These are phyloP conservation scores for Ascochyta fabae DNA, from an alignment of 2,329 filamentous ascomycete species.

Conservation along the genomic window DNA sequence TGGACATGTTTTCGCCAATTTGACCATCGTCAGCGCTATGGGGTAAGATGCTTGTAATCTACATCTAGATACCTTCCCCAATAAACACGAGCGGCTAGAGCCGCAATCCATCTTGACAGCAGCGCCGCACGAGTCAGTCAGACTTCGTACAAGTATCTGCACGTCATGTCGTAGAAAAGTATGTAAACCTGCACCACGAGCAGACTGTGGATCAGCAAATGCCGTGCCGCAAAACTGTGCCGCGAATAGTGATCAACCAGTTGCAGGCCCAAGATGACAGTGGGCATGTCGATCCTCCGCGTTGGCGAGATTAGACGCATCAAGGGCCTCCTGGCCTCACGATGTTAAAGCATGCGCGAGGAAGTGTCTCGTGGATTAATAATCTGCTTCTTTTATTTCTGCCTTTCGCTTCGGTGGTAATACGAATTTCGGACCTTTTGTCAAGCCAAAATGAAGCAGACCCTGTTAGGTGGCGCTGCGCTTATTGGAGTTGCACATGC, in stretches of 20 bases:
- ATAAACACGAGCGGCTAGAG: neutral
- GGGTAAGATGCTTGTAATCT: neutral
- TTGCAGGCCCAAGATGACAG: neutral
- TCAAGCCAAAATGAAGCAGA: slow-evolving; percentile 22
- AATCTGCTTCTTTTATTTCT: neutral
- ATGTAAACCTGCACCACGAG: neutral
- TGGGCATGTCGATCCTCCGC: slow-evolving; percentile 9
- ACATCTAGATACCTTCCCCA: neutral
- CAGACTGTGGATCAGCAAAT: slow-evolving; percentile 1
- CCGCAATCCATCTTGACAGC: neutral
- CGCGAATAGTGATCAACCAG: neutral
- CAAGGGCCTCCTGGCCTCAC: neutral
- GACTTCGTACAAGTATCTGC: neutral
- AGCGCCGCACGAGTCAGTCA: neutral
- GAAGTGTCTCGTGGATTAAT: neutral
- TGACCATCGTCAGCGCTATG: neutral
- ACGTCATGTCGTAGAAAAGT: neutral
- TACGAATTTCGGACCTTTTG: neutral
- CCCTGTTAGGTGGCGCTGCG: slow-evolving; percentile 23
- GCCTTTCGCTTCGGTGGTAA: neutral
- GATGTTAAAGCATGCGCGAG: neutral
- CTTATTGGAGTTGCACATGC: slow-evolving; percentile 29
- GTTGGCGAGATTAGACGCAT: slow-evolving; percentile 1
- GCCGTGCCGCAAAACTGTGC: slow-evolving; percentile 3
- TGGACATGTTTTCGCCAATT: neutral